Conservation (phyloP, 371 early-diverging fungal species). For the Mortierella sp. region DNA sequence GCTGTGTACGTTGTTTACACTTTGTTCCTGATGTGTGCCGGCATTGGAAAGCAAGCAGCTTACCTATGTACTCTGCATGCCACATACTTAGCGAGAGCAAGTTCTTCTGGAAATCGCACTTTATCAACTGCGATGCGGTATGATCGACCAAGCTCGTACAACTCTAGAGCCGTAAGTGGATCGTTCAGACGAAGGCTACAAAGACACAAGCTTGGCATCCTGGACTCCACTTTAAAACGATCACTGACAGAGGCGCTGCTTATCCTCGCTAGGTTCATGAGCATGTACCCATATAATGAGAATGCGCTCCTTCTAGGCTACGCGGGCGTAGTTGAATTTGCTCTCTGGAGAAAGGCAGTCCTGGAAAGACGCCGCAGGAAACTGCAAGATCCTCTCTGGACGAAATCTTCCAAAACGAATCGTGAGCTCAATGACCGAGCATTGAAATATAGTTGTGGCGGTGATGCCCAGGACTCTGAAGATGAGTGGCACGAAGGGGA, state of each 20-base stretch:
- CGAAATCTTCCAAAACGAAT: not conserved
- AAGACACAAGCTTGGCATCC: not conserved
- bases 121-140: constrained; percentile 37
- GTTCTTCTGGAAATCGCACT: constrained; percentile 34
- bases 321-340: constrained; percentile 37
- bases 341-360: constrained; percentile 20
- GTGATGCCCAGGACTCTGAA: not conserved
- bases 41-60: not conserved
- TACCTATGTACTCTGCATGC: not conserved
- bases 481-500: constrained; percentile 19
- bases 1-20: no score
- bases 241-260: no score
- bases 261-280: constrained; percentile 16
- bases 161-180: constrained; percentile 44
- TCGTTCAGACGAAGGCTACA: not conserved
- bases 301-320: constrained; percentile 35
- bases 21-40: constrained; percentile 23
- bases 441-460: not conserved
- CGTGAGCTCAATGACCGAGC: no score
- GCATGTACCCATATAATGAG: constrained; percentile 19
- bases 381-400: not conserved
- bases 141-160: constrained; percentile 22
- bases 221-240: no score
- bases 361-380: constrained; percentile 1
- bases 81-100: constrained; percentile 14